phyloP scores from a whole-genome alignment of 1,284 basidiomycete genomes.

The Pascua sp. region DNA sequence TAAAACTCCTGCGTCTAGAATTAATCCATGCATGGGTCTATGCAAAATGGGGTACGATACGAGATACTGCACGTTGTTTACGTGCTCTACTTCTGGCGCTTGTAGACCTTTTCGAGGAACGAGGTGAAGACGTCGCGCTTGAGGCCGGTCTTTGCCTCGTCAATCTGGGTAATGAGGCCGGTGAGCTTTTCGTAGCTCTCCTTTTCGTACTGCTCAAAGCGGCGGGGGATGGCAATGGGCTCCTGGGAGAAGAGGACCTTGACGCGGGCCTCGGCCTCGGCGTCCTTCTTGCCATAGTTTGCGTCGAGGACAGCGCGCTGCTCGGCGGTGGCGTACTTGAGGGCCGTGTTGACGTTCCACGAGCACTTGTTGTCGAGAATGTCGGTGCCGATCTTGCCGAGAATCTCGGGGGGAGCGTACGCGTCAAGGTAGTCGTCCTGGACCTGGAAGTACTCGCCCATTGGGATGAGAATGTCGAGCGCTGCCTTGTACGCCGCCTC shows the following conservation, averaged over 20 bases:
- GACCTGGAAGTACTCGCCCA: slow-evolving; percentile 98
- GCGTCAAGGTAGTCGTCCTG: slow-evolving; percentile 98
- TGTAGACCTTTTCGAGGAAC: slow-evolving; percentile 89
- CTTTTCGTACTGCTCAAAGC: slow-evolving; percentile 76
- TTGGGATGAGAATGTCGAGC: slow-evolving; percentile 77
- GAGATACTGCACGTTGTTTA: background rate
- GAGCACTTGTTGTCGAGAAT: slow-evolving; percentile 99
- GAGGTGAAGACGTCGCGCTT: slow-evolving; percentile 76
- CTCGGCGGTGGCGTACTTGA: slow-evolving; percentile 63
- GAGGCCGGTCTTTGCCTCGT: slow-evolving; percentile 62
- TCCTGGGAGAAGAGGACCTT: slow-evolving; percentile 67
- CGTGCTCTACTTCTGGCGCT: slow-evolving; percentile 66
- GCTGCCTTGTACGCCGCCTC: slow-evolving; percentile 73
- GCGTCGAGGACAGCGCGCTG: slow-evolving; percentile 60
- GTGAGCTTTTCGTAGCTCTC: slow-evolving; percentile 66
- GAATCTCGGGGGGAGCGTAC: slow-evolving; percentile 81
- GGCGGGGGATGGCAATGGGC: slow-evolving; percentile 64
- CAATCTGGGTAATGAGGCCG: slow-evolving; percentile 64
- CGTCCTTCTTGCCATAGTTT: slow-evolving; percentile 83
- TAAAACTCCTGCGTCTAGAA: too few relatives aligned
- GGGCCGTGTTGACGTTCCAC: slow-evolving; percentile 91
- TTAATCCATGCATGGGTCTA: too few relatives aligned
- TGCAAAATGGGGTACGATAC: background rate
- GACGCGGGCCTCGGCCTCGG: slow-evolving; percentile 62
- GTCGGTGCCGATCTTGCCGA: slow-evolving; percentile 97